Evolutionary conservation across 352 stramenopile genomes (phyloP).

Genomic region (Pythium phragmiticola): DNA sequence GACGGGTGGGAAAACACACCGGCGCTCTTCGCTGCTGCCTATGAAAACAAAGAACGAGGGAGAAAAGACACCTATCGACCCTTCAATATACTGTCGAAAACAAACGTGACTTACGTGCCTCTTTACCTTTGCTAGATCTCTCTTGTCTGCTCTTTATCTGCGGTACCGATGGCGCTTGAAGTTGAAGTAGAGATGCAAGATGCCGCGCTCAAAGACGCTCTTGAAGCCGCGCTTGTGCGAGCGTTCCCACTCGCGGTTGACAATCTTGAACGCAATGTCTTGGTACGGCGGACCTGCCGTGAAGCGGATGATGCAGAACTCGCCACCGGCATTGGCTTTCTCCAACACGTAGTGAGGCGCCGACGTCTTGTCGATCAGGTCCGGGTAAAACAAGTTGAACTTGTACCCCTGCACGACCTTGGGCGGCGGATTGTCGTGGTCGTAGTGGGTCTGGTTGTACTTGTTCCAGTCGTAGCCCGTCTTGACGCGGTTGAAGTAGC

Average conservation of each 20-base stretch:
- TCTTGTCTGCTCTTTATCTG: conserved; percentile 51
- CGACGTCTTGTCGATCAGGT: conserved; percentile 97
- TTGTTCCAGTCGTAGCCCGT: conserved; percentile 99
- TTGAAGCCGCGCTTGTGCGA: conserved; percentile 97
- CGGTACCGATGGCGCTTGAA: conserved; percentile 98
- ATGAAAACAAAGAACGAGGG: background rate
- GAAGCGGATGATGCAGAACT: conserved; percentile 99
- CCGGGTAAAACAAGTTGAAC: conserved; percentile 99
- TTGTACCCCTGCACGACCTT: conserved; percentile 99
- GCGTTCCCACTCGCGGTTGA: conserved; percentile 99
- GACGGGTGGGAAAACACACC: background rate
- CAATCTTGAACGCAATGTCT: conserved; percentile 99
- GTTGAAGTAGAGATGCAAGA: conserved; percentile 99
- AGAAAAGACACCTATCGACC: background rate
- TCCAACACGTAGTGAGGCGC: conserved; percentile 96
- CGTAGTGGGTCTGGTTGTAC: conserved; percentile 99
- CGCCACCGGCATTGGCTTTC: conserved; percentile 74
- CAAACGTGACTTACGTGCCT: background rate
- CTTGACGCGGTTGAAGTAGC: conserved; percentile 99
- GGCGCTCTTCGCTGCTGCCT: background rate
- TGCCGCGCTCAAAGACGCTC: conserved; percentile 97
- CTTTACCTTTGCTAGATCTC: conserved; percentile 2
- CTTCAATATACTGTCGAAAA: background rate
- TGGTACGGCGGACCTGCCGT: conserved; percentile 97
- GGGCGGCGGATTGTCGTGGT: conserved; percentile 98